Percentiles rank a stretch among this genome's conserved stretches.
Evolutionary conservation across 768 basidiomycete genomes (phyloP).

Genomic region (Kwoniella sp.): DNA sequence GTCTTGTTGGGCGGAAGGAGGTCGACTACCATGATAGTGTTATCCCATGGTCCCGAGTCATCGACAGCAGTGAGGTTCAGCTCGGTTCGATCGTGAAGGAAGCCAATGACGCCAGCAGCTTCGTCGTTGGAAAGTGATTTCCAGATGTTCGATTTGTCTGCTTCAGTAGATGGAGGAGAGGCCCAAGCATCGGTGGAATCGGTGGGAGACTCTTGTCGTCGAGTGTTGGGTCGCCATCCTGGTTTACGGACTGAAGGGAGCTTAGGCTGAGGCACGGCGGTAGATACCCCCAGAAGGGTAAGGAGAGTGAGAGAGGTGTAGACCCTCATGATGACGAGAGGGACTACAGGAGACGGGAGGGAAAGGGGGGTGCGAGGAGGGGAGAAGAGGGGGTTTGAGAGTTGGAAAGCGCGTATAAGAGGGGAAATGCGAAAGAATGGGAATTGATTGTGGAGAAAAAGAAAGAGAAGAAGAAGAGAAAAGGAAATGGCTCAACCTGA

Average conservation of each 20-base stretch:
- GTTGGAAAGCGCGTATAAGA: too few relatives aligned
- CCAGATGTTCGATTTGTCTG: slow-evolving; percentile 31
- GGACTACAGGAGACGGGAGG: neutral
- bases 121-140: slow-evolving; percentile 32
- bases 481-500: neutral
- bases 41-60: slow-evolving; percentile 27
- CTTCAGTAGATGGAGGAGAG: slow-evolving; percentile 21
- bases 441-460: neutral
- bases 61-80: slow-evolving; percentile 36
- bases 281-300: slow-evolving; percentile 1
- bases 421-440: neutral
- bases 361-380: neutral
- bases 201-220: slow-evolving; percentile 1
- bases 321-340: neutral
- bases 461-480: neutral
- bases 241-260: slow-evolving; percentile 16
- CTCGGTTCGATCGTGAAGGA: slow-evolving; percentile 29
- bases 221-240: slow-evolving; percentile 11
- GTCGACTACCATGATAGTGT: slow-evolving; percentile 31
- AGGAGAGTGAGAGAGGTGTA: slow-evolving; percentile 7
- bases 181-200: slow-evolving; percentile 5
- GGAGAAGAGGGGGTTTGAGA: neutral
- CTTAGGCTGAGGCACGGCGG: slow-evolving; percentile 17
- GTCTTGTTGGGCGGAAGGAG: slow-evolving; percentile 32
- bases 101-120: slow-evolving; percentile 31